Evolutionary conservation across 768 basidiomycete genomes (phyloP).

Genomic region (Russula dissimulans): DNA sequence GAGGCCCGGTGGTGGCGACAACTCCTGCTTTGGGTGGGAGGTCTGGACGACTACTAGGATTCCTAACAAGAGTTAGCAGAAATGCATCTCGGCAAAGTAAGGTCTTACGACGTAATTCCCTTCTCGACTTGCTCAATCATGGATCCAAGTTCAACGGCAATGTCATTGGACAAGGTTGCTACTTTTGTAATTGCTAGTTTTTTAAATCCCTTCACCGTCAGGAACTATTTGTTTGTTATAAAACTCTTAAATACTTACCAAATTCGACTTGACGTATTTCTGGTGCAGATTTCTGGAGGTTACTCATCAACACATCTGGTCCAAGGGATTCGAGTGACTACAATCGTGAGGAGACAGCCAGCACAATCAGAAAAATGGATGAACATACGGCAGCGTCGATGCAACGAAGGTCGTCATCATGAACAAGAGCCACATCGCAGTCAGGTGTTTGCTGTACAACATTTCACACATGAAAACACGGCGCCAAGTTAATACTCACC

Average conservation of each 20-base stretch:
- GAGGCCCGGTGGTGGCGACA: slow-evolving; percentile 32
- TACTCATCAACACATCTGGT: background rate
- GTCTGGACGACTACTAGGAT: too few species aligned
- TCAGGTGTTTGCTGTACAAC: background rate
- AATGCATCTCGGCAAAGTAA: too few species aligned
- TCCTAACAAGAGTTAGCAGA: too few species aligned
- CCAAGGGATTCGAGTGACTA: background rate
- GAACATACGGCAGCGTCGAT: background rate
- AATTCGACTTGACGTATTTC: background rate
- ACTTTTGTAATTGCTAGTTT: too few species aligned
- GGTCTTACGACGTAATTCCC: too few species aligned
- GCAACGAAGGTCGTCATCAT: background rate
- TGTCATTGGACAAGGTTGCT: too few species aligned
- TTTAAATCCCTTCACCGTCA: too few species aligned
- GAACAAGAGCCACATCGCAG: background rate
- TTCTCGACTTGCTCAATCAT: too few species aligned
- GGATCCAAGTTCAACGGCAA: too few species aligned
- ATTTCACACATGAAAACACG: background rate
- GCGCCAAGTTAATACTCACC: background rate
- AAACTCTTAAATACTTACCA: background rate
- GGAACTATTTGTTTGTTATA: background rate
- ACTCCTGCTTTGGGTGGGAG: too few species aligned
- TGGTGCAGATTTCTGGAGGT: background rate
- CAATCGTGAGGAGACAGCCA: background rate
- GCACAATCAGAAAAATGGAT: background rate